Conservation (phyloP, 2,329 filamentous ascomycete genomes). For the Pezicula neosporulosa region DNA sequence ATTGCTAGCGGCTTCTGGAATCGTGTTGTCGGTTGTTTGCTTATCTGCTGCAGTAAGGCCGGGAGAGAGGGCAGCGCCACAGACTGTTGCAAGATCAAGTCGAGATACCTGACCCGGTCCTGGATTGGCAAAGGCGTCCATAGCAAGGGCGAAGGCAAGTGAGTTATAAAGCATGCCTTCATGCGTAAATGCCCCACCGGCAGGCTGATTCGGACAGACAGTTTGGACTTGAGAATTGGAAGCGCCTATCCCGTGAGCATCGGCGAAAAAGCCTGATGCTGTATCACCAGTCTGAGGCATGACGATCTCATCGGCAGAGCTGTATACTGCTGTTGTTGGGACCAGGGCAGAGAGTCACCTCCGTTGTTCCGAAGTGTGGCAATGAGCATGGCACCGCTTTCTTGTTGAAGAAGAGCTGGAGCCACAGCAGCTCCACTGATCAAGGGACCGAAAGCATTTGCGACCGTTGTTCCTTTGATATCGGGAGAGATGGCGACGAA, state of each 20-base stretch:
- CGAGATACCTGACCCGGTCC: constrained; percentile 34
- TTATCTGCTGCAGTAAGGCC: neutral
- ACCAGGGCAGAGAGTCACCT: constrained; percentile 48
- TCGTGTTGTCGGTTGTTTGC: neutral
- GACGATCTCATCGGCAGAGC: constrained; percentile 45
- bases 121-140: constrained; percentile 45
- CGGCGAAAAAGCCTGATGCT: constrained; percentile 39
- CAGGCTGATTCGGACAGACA: constrained; percentile 29
- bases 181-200: constrained; percentile 28
- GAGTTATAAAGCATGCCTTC: constrained; percentile 47
- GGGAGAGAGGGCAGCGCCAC: constrained; percentile 1
- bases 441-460: constrained; percentile 28
- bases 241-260: constrained; percentile 35
- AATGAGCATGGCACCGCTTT: constrained; percentile 40
- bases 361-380: constrained; percentile 35
- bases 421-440: no score
- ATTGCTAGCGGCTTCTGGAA: neutral
- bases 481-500: constrained; percentile 48
- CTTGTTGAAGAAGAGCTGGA: constrained; percentile 33
- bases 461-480: constrained; percentile 42
- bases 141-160: constrained; percentile 37
- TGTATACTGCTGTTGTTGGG: constrained; percentile 50
- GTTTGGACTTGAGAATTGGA: constrained; percentile 46
- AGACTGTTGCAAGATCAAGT: neutral
- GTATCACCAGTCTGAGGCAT: constrained; percentile 41